Conservation (phyloP, 805 yeast species). For the Nakazawaea wickerhamii region DNA sequence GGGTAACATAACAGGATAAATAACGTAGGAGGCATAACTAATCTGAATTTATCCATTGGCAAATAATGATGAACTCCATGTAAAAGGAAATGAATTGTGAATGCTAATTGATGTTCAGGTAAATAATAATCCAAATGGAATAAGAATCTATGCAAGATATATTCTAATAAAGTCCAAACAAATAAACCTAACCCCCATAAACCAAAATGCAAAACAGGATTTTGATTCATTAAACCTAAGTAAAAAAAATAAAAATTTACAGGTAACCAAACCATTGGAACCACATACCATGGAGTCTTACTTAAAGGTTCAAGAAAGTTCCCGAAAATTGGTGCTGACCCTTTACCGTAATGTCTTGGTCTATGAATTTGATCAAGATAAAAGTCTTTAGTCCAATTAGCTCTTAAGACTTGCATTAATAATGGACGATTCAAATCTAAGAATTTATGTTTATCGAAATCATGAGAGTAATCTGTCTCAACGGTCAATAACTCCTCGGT, state of each 20-base stretch:
- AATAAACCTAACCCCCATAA: constrained; percentile 78
- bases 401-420: constrained; percentile 69
- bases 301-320: constrained; percentile 90
- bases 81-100: constrained; percentile 79
- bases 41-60: constrained; percentile 92
- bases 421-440: constrained; percentile 81
- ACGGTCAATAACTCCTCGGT: constrained; percentile 66
- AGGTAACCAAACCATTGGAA: constrained; percentile 86
- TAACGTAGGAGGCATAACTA: constrained; percentile 95
- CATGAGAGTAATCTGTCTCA: constrained; percentile 72
- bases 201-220: constrained; percentile 40
- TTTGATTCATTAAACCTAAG: constrained; percentile 49
- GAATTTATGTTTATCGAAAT: constrained; percentile 74
- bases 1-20: constrained; percentile 72
- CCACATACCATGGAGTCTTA: constrained; percentile 90
- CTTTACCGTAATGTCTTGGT: constrained; percentile 97
- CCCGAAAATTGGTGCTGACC: constrained; percentile 94
- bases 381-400: constrained; percentile 78
- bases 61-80: constrained; percentile 97
- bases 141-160: constrained; percentile 79
- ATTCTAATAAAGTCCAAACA: constrained; percentile 92
- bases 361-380: constrained; percentile 95
- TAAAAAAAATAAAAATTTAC: constrained; percentile 59
- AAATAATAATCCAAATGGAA: constrained; percentile 88
- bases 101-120: constrained; percentile 73